These are phyloP conservation scores for Aspergillus udagawae DNA, from an alignment of 2,329 filamentous ascomycete species.

Conservation along the genomic window DNA sequence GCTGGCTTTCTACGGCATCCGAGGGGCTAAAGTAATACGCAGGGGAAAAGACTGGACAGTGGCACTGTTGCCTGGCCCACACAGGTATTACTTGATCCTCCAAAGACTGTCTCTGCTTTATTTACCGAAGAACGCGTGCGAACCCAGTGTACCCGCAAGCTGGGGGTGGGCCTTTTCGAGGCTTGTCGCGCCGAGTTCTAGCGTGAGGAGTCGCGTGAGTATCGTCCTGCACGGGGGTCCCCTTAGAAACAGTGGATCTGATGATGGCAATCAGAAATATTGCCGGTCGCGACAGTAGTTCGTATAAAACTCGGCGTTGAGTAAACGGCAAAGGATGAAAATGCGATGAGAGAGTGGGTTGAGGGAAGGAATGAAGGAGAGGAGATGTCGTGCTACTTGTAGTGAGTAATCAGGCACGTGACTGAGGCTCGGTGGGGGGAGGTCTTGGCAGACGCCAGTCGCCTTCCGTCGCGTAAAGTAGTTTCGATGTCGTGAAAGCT, in stretches of 20 bases:
- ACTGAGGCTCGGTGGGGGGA: conserved; percentile 15
- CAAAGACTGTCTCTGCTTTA: conserved; percentile 18
- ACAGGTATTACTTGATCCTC: conserved; percentile 32
- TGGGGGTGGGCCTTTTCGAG: conserved; percentile 15
- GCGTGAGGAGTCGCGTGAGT: conserved; percentile 1
- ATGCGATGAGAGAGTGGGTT: background rate
- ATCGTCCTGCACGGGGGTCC: background rate
- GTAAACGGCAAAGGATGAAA: conserved; percentile 5
- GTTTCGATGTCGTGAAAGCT: conserved; percentile 13
- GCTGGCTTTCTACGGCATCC: conserved; percentile 40
- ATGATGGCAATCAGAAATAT: background rate
- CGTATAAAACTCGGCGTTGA: background rate
- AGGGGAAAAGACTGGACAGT: conserved; percentile 30
- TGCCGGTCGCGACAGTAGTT: background rate
- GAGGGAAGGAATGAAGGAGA: background rate
- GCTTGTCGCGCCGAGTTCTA: conserved; percentile 21
- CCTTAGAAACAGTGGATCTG: background rate
- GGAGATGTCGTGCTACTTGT: conserved; percentile 1
- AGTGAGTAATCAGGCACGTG: conserved; percentile 18
- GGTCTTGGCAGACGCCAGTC: conserved; percentile 20
- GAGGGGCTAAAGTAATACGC: conserved; percentile 39
- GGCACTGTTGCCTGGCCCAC: conserved; percentile 26
- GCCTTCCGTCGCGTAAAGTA: conserved; percentile 15
- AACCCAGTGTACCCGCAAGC: conserved; percentile 13
- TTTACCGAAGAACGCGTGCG: conserved; percentile 14